Conservation (phyloP, 306 rosid genomes). For the Myrica gale region DNA sequence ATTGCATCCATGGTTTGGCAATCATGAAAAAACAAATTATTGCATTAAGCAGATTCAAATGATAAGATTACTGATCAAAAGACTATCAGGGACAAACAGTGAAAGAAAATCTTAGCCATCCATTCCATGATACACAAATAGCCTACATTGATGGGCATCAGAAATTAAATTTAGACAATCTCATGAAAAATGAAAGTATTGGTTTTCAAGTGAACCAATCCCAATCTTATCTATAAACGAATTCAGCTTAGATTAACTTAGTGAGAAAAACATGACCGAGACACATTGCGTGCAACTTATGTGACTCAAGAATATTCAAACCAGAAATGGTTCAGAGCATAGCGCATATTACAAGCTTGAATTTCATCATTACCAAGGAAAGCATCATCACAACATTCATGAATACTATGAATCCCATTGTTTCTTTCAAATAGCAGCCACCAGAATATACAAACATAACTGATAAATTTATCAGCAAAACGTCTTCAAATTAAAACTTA, state of each 20-base stretch:
- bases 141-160: too few relatives aligned
- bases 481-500: not conserved
- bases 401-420: not conserved
- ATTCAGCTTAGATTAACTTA: not conserved
- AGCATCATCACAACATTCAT: not conserved
- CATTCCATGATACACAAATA: too few relatives aligned
- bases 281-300: not conserved
- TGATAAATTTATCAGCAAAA: too few relatives aligned
- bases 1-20: not conserved
- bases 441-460: not conserved
- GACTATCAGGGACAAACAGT: not conserved
- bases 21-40: not conserved
- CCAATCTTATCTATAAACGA: not conserved
- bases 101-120: too few relatives aligned
- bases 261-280: not conserved
- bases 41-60: not conserved
- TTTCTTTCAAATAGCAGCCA: slow-evolving; percentile 5
- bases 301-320: not conserved
- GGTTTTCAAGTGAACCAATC: not conserved
- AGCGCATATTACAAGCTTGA: too few relatives aligned
- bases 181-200: too few relatives aligned
- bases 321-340: not conserved
- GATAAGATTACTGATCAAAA: not conserved
- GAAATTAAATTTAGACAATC: too few relatives aligned
- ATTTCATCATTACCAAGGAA: too few relatives aligned